Evolutionary conservation across 108 stramenopile species (phyloP).

Genomic region (Nitzschia palea): DNA sequence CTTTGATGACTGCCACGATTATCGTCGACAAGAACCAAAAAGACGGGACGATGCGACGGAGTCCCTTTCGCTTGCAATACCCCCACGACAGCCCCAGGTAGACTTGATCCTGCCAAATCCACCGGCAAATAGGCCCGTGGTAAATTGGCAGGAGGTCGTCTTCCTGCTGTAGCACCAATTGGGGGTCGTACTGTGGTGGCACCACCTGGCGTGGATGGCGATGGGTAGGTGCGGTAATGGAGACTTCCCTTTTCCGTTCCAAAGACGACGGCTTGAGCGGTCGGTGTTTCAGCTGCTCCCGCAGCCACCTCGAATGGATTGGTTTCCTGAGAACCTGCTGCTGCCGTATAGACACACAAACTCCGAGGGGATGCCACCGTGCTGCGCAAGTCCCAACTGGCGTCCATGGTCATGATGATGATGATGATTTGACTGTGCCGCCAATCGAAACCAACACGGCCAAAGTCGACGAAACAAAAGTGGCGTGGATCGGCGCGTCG

Average conservation of each 20-base stretch:
- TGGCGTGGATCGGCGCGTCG: too few species aligned
- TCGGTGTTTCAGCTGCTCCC: slow-evolving; percentile 12
- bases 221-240: slow-evolving; percentile 63
- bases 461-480: too few species aligned
- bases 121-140: slow-evolving; percentile 43
- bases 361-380: slow-evolving; percentile 25
- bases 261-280: slow-evolving; percentile 49
- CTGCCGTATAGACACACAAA: slow-evolving; percentile 39
- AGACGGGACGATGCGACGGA: slow-evolving; percentile 41
- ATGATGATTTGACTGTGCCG: too few species aligned
- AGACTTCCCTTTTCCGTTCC: slow-evolving; percentile 80
- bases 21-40: slow-evolving; percentile 80
- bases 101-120: slow-evolving; percentile 34
- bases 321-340: slow-evolving; percentile 18
- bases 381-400: slow-evolving; percentile 44
- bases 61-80: slow-evolving; percentile 8
- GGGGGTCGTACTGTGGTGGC: slow-evolving; percentile 3
- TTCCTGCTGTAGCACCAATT: not conserved
- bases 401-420: slow-evolving; percentile 58
- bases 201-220: not conserved
- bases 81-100: slow-evolving; percentile 33
- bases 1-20: slow-evolving; percentile 46
- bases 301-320: slow-evolving; percentile 39
- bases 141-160: slow-evolving; percentile 3
- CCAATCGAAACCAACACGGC: too few species aligned